Evolutionary conservation across 1,284 basidiomycete species (phyloP).

Genomic region (Cryptococcus amylolentus): DNA sequence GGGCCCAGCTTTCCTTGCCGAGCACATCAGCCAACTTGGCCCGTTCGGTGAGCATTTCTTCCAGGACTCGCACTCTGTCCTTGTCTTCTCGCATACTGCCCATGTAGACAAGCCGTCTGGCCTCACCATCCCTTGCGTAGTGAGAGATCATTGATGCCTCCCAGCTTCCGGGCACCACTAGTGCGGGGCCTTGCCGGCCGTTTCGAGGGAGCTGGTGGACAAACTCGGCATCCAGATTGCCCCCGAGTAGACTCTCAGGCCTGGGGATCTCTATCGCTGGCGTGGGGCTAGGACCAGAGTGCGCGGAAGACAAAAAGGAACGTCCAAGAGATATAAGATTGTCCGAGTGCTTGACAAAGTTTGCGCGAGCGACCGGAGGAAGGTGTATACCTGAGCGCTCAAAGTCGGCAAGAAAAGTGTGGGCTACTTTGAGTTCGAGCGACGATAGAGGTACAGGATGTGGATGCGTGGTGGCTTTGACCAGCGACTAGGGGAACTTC

Average conservation of each 20-base stretch:
- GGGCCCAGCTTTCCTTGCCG: slow-evolving; percentile 75
- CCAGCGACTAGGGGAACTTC: slow-evolving; percentile 31
- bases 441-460: slow-evolving; percentile 32
- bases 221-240: slow-evolving; percentile 38
- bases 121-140: slow-evolving; percentile 74
- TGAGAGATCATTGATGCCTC: slow-evolving; percentile 90
- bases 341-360: slow-evolving; percentile 86
- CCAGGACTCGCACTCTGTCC: slow-evolving; percentile 58
- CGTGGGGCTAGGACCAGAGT: slow-evolving; percentile 22
- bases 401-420: slow-evolving; percentile 93
- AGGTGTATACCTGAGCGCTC: slow-evolving; percentile 94
- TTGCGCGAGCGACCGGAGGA: slow-evolving; percentile 67
- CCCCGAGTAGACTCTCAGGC: slow-evolving; percentile 28
- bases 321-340: slow-evolving; percentile 85
- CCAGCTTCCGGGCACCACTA: slow-evolving; percentile 76
- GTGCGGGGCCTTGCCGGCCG: slow-evolving; percentile 48
- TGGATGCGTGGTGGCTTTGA: slow-evolving; percentile 41
- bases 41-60: slow-evolving; percentile 69
- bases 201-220: slow-evolving; percentile 54
- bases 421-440: slow-evolving; percentile 64
- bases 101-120: slow-evolving; percentile 73
- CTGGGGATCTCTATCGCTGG: slow-evolving; percentile 35
- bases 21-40: slow-evolving; percentile 75
- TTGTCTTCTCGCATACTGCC: slow-evolving; percentile 58
- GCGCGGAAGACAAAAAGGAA: slow-evolving; percentile 69